Conservation (phyloP, 2,329 filamentous ascomycete species). For the Arthroderma sp. region DNA sequence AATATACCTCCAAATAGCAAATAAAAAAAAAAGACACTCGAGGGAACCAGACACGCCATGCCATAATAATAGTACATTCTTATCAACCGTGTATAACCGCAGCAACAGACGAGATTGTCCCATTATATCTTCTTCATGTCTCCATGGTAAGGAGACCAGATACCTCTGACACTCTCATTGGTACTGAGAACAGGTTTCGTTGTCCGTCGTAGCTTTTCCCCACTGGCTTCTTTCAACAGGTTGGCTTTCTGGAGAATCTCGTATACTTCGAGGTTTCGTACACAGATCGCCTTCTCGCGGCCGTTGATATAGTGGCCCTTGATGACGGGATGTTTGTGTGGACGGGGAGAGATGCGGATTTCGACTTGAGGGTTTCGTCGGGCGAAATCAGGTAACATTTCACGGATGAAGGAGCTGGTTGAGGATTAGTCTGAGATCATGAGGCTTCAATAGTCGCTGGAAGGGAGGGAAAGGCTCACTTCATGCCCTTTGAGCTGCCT, state of each 20-base stretch:
- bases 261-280: slow-evolving; percentile 68
- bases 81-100: not conserved
- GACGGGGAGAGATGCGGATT: slow-evolving; percentile 79
- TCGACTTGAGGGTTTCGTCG: slow-evolving; percentile 74
- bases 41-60: slow-evolving; percentile 2
- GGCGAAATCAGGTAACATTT: slow-evolving; percentile 65
- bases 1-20: slow-evolving; percentile 4
- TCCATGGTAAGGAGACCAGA: slow-evolving; percentile 54
- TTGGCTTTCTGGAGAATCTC: slow-evolving; percentile 70
- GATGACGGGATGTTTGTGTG: slow-evolving; percentile 79
- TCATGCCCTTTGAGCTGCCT: slow-evolving; percentile 88
- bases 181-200: slow-evolving; percentile 49
- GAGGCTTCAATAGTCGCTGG: slow-evolving; percentile 1
- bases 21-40: not conserved
- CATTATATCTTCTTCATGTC: slow-evolving; percentile 40
- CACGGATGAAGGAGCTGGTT: slow-evolving; percentile 65
- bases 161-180: slow-evolving; percentile 53
- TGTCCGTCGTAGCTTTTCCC: slow-evolving; percentile 40
- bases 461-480: slow-evolving; percentile 43
- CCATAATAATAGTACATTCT: slow-evolving; percentile 5
- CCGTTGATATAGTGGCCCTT: slow-evolving; percentile 90
- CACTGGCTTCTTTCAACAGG: slow-evolving; percentile 36
- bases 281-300: slow-evolving; percentile 70
- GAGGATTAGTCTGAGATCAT: not conserved
- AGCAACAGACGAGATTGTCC: not conserved